phyloP scores from a whole-genome alignment of 805 yeast genomes.

The Kuraishia cidri region DNA sequence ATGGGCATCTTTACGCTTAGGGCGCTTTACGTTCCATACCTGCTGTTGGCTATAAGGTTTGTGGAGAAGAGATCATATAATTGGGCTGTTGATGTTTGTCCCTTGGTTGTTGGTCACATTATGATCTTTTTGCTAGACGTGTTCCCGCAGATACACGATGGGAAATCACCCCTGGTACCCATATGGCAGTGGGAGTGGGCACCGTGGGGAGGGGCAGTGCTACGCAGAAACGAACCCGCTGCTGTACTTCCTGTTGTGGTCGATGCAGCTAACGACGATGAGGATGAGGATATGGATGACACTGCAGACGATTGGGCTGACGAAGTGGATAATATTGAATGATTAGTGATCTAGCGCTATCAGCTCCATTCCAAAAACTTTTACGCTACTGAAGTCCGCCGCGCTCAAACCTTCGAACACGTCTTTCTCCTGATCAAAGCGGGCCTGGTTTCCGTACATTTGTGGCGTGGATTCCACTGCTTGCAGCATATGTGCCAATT shows the following conservation, averaged over 20 bases:
- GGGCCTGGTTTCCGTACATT: conserved; percentile 1
- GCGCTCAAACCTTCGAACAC: conserved; percentile 11
- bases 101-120: conserved; percentile 32
- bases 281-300: no score
- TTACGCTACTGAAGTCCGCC: conserved; percentile 10
- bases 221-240: background rate
- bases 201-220: background rate
- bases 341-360: no score
- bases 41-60: conserved; percentile 14
- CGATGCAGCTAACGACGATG: conserved; percentile 5
- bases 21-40: conserved; percentile 35
- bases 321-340: no score
- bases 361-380: no score
- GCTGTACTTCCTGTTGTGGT: background rate
- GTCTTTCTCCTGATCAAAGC: conserved; percentile 5
- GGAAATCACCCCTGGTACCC: conserved; percentile 26
- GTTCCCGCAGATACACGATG: conserved; percentile 26
- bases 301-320: no score
- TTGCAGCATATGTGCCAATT: conserved; percentile 3
- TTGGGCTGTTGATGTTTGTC: conserved; percentile 19
- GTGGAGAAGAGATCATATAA: conserved; percentile 6
- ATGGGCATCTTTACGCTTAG: conserved; percentile 30
- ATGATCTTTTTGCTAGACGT: conserved; percentile 29
- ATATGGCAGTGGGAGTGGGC: conserved; percentile 25
- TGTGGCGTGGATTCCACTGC: conserved; percentile 2